Conservation (phyloP, 495 filamentous ascomycete species). For the Clavariopsis aquatica region DNA sequence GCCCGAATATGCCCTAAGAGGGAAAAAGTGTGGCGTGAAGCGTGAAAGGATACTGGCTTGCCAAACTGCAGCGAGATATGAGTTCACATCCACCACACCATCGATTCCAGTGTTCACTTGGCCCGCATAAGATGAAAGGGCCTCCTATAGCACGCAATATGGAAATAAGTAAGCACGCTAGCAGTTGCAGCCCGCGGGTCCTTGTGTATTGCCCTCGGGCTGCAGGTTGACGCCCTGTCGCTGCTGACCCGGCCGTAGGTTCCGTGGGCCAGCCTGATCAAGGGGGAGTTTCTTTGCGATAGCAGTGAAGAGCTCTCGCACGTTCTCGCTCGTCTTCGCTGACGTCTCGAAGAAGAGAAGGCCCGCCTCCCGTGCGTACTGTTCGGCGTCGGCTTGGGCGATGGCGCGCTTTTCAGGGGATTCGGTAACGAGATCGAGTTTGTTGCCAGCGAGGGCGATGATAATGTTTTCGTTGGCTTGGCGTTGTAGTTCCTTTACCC, state of each 20-base stretch:
- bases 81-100: not conserved
- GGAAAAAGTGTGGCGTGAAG: slow-evolving; percentile 4
- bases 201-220: slow-evolving; percentile 75
- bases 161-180: slow-evolving; percentile 45
- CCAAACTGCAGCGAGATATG: not conserved
- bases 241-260: slow-evolving; percentile 67
- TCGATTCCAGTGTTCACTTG: not conserved
- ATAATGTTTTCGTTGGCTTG: slow-evolving; percentile 99
- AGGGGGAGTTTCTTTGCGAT: slow-evolving; percentile 97
- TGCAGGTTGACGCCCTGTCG: slow-evolving; percentile 79
- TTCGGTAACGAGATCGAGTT: slow-evolving; percentile 88
- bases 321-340: slow-evolving; percentile 94
- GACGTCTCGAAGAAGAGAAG: slow-evolving; percentile 97
- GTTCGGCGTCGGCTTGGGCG: slow-evolving; percentile 82
- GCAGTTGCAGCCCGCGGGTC: slow-evolving; percentile 73
- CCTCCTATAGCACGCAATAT: slow-evolving; percentile 1
- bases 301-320: slow-evolving; percentile 92
- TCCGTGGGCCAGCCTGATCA: slow-evolving; percentile 87
- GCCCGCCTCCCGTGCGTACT: slow-evolving; percentile 89
- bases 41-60: slow-evolving; percentile 9
- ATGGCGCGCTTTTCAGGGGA: slow-evolving; percentile 93
- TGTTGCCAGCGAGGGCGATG: slow-evolving; percentile 96
- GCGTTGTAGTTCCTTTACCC: slow-evolving; percentile 98
- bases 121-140: not conserved
- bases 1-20: slow-evolving; percentile 20